A percentile compares a stretch with the other conserved stretches of the same genome.
Evolutionary conservation across 352 stramenopile species (phyloP).

Genomic region (Halophytophthora polymorphica): DNA sequence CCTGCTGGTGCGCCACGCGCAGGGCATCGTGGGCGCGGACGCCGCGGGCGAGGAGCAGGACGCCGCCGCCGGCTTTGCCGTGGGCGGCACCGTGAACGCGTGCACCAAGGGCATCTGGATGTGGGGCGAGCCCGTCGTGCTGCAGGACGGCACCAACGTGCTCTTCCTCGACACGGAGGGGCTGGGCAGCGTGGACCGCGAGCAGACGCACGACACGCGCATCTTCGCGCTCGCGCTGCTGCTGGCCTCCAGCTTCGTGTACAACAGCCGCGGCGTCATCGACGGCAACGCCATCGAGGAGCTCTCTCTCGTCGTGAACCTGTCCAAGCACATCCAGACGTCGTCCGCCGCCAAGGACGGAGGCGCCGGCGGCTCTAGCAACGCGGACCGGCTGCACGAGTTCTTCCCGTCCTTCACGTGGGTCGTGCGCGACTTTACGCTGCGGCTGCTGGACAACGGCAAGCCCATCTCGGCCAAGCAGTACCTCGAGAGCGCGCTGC

Average conservation of each 20-base stretch:
- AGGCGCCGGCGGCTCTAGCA: slow-evolving; percentile 8
- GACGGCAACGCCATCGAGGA: slow-evolving; percentile 88
- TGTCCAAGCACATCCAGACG: slow-evolving; percentile 89
- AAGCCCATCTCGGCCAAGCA: slow-evolving; percentile 86
- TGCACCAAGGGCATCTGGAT: slow-evolving; percentile 93
- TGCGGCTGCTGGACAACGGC: slow-evolving; percentile 83
- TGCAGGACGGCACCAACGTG: slow-evolving; percentile 67
- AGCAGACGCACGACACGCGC: slow-evolving; percentile 87
- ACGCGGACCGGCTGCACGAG: slow-evolving; percentile 49
- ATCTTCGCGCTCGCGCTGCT: slow-evolving; percentile 89
- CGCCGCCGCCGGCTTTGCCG: slow-evolving; percentile 53
- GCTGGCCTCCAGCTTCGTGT: slow-evolving; percentile 86
- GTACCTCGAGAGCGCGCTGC: slow-evolving; percentile 87
- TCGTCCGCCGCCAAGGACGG: slow-evolving; percentile 33
- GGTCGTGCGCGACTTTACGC: slow-evolving; percentile 89
- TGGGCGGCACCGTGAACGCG: slow-evolving; percentile 84
- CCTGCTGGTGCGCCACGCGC: slow-evolving; percentile 63
- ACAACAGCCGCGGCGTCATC: slow-evolving; percentile 90
- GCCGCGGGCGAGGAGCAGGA: slow-evolving; percentile 5
- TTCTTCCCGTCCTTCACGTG: slow-evolving; percentile 89
- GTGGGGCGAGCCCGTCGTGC: slow-evolving; percentile 75
- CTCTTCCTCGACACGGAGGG: slow-evolving; percentile 90
- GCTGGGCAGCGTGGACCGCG: slow-evolving; percentile 75
- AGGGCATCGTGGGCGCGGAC: slow-evolving; percentile 25
- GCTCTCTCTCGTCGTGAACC: slow-evolving; percentile 88